Evolutionary conservation across 2,329 filamentous ascomycete genomes (phyloP).

Genomic region (Calonectria naviculata): DNA sequence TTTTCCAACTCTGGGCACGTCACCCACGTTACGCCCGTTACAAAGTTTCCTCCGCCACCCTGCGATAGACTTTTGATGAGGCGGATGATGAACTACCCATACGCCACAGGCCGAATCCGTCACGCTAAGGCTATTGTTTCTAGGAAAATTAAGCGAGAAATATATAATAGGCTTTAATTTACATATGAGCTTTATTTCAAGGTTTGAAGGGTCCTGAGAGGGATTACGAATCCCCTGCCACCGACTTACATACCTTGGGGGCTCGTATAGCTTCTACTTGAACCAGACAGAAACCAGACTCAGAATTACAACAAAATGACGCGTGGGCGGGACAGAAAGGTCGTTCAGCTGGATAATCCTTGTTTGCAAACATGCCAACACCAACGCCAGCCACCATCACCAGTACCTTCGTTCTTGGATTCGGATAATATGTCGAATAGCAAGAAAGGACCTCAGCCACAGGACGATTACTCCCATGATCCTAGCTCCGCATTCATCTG

Average conservation of each 20-base stretch:
- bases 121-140: background rate
- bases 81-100: background rate
- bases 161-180: background rate
- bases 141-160: background rate
- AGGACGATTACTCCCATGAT: background rate
- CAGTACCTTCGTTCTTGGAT: background rate
- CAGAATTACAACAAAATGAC: background rate
- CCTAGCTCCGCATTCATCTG: background rate
- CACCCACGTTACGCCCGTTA: slow-evolving; percentile 2
- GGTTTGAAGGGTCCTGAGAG: background rate
- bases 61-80: background rate
- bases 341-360: background rate
- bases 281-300: background rate
- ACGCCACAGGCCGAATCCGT: background rate
- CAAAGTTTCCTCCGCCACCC: background rate
- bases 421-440: background rate
- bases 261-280: background rate
- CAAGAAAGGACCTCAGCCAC: background rate
- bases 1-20: too few species aligned
- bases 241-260: background rate
- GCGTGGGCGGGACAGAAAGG: background rate
- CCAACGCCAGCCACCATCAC: background rate
- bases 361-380: background rate
- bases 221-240: background rate
- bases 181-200: slow-evolving; percentile 5